Base-by-base conservation (phyloP, 306 rosid species). In the Pyrus betulifolia region DNA sequence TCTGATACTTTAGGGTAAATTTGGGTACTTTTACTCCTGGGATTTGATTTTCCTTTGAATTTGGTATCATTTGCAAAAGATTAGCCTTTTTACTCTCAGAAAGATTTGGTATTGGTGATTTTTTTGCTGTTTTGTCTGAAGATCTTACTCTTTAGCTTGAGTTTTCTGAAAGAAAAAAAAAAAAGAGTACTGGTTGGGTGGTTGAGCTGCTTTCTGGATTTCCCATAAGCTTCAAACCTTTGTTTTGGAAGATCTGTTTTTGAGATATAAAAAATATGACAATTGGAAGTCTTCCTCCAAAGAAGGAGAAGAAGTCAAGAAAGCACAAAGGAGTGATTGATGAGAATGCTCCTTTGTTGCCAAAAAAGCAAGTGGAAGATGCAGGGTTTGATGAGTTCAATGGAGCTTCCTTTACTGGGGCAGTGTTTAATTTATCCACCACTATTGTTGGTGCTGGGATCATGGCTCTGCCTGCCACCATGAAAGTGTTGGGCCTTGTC, bases 341-440 rank as follows among this genome's bases (percentile, higher is more conserved):
- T 79, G 95, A 91, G 75, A 88, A 89, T 52, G 88, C 81, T 18
- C 93, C 98, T 25, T 80, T 93, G 89, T 70, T 93, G 61, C 91
- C 95, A 9, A 85, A 85, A 60, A 57, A 79, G 33, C 84, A 51
- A n/a, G 84, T 63, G n/a, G 77, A 22, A 23, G 86, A 74, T 69
- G 77, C 8, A 21, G 85, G 70, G 40, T 89, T 87, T 81, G 89
- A 84, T 65, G 98, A 89, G 66, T 87, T 91, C 69, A 84, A 89
- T 77, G 98, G 98, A 46, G 96, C 95, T 78, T 93, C 98, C 23
- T 93, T 91, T 80, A 77, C 91, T 44, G 96, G 98, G n/a, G 98
- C 90, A 22, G 96, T 91, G 45, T 89, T 93, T 77, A 93, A 93
- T 74, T 91, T 93, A 27, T 88, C 98, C 8, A 93, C 98, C 71